Base-by-base conservation (phyloP, 2,329 filamentous ascomycete genomes). In the Ascocoryne sarcoides region DNA sequence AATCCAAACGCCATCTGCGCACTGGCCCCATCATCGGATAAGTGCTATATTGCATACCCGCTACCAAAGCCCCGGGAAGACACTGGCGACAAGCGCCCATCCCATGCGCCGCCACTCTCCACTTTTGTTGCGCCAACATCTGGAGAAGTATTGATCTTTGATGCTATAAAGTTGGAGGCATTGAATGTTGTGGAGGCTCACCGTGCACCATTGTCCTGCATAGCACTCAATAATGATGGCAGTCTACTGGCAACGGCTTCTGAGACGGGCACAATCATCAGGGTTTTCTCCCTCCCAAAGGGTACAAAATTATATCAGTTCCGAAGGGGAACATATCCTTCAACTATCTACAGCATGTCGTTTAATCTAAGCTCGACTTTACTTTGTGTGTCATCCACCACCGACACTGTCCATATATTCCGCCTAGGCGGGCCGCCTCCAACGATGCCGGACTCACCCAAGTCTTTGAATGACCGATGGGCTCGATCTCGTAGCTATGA, bases 261-360 rank as follows among this genome's bases (percentile, higher is more conserved):
- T 16, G 92, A 98, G 61, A 98, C 94, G 39, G 92, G 92, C 49
- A 98, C 92, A 1, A 94, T 98, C 45, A 94, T 98, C 49, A 81
- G 92, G 12, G 88, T 98, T 38, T 98, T 98, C 63, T 87, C 86
- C 1, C 78, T 98, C 1, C 92, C 92, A 2, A 79, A 81, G 48
- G 92, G 86, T 9, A 82, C 90, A 56, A 98, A 96, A 62, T 73
- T 98, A 14, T 96, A 89, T 62, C 90, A 98, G 60, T 98, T 98
- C 65, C 79, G 92, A 44, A 79, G 92, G 49, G 92, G 92, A 32
- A 95, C 90, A 2, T 95, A 95, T 63, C 92, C 92, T 0, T 89
- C 89, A 2, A 83, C 86, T 30, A 98, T 98, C 53, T 95, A 89
- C 66, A 94, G 88, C 75, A 95, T 98, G 88, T 94, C 89, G 1